Conservation (phyloP, 208 protist species). For the Lotmaria passim region DNA sequence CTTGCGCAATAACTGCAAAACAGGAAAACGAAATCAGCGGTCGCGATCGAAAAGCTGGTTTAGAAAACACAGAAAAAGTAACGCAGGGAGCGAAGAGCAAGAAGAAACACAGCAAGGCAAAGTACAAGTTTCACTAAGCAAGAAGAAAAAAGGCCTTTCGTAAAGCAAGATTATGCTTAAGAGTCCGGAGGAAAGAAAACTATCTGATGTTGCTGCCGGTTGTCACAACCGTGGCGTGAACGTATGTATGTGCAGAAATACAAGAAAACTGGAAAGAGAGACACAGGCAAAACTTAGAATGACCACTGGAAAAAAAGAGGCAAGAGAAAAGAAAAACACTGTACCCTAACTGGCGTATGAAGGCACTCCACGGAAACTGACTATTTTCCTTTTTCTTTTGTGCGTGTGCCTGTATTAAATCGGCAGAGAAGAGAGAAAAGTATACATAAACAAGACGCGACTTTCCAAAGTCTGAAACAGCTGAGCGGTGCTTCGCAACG, state of each 20-base stretch:
- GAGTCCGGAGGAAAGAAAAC: too few relatives aligned
- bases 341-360: too few relatives aligned
- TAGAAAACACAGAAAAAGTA: background rate
- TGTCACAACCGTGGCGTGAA: too few relatives aligned
- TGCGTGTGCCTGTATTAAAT: too few relatives aligned
- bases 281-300: background rate
- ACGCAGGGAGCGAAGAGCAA: background rate
- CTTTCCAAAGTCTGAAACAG: background rate
- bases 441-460: background rate
- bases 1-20: too few relatives aligned
- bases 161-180: too few relatives aligned
- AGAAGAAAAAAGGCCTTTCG: constrained; percentile 9
- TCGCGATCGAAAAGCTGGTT: background rate
- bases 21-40: background rate
- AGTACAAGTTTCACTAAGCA: too few relatives aligned
- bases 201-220: too few relatives aligned
- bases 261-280: background rate
- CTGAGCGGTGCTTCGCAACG: too few relatives aligned
- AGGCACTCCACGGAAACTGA: too few relatives aligned
- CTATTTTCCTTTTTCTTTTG: too few relatives aligned
- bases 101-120: background rate
- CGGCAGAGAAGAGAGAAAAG: background rate
- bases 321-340: constrained; percentile 24
- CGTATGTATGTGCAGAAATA: background rate
- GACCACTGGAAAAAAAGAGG: too few relatives aligned